phyloP scores from a whole-genome alignment of 2,329 filamentous ascomycete genomes.

The Seiridium unicorne region DNA sequence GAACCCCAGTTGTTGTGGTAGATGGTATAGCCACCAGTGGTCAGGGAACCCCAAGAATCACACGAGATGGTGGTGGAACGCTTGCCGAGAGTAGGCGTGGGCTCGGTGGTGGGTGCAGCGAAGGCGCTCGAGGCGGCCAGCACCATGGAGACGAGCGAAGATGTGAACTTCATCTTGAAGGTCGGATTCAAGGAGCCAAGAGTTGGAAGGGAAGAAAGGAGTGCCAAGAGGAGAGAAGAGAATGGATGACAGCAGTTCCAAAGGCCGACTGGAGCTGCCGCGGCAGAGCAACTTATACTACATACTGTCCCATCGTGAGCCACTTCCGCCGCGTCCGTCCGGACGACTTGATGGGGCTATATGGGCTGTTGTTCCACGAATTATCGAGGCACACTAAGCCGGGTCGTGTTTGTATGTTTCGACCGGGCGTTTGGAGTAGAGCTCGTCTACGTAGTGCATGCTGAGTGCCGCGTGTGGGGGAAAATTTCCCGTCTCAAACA shows the following conservation, averaged over 20 bases:
- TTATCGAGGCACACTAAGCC: background rate
- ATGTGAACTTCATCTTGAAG: slow-evolving; percentile 7
- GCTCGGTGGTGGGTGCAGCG: slow-evolving; percentile 18
- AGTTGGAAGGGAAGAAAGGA: background rate
- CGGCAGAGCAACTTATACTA: background rate
- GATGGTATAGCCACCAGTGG: slow-evolving; percentile 41
- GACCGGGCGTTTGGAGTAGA: slow-evolving; percentile 8
- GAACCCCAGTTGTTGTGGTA: slow-evolving; percentile 54
- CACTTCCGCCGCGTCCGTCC: background rate
- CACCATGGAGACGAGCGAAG: slow-evolving; percentile 21
- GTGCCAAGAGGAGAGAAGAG: background rate
- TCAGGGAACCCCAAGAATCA: slow-evolving; percentile 34
- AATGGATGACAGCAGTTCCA: background rate
- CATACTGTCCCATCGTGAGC: background rate
- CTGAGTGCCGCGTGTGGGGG: slow-evolving; percentile 5
- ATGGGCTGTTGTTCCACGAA: slow-evolving; percentile 5
- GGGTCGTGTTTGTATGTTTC: background rate
- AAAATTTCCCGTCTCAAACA: slow-evolving; percentile 4
- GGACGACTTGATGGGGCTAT: background rate
- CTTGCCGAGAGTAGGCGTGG: slow-evolving; percentile 29
- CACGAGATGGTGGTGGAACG: slow-evolving; percentile 32
- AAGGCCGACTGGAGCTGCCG: background rate
- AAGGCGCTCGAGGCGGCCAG: slow-evolving; percentile 22
- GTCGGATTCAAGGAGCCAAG: background rate
- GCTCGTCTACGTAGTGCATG: background rate